phyloP scores from a whole-genome alignment of 208 protist species.

The Leptomonas seymouri region DNA sequence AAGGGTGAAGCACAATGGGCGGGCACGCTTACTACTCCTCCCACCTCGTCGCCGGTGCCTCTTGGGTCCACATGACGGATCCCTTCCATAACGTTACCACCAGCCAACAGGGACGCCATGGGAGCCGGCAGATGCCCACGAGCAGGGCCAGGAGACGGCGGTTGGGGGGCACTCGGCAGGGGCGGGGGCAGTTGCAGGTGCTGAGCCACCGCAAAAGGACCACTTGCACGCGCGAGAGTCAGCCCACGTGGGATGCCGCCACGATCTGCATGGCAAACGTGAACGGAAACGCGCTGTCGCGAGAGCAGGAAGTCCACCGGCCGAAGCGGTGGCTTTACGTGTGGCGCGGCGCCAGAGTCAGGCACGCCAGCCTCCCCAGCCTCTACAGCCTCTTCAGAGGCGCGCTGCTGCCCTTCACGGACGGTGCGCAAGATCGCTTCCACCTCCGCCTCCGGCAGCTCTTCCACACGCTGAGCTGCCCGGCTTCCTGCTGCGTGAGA shows the following conservation, averaged over 20 bases:
- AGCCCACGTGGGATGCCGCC: slow-evolving; percentile 48
- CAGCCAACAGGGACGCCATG: background rate
- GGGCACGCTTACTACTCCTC: background rate
- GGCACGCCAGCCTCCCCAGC: background rate
- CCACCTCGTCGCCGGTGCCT: too few species aligned
- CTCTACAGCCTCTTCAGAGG: background rate
- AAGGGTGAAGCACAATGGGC: background rate
- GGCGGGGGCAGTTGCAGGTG: slow-evolving; percentile 3
- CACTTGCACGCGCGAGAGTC: slow-evolving; percentile 29
- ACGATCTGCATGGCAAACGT: slow-evolving; percentile 51
- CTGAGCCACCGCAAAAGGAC: slow-evolving; percentile 36
- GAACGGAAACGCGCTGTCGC: slow-evolving; percentile 26
- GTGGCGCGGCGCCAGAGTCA: background rate
- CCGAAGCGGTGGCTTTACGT: background rate
- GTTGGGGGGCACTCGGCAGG: background rate
- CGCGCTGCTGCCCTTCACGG: slow-evolving; percentile 18
- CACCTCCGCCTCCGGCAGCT: slow-evolving; percentile 25
- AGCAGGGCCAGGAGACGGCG: background rate
- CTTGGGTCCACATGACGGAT: slow-evolving; percentile 1
- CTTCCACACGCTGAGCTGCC: slow-evolving; percentile 2
- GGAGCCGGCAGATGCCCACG: background rate
- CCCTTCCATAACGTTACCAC: background rate
- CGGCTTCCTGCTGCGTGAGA: background rate
- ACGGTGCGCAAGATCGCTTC: slow-evolving; percentile 19
- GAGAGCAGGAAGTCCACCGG: slow-evolving; percentile 46